A percentile compares a stretch with the other conserved stretches of the same genome.
Conservation (phyloP, 129 eudicot species). For the Escallonia herrerae region DNA sequence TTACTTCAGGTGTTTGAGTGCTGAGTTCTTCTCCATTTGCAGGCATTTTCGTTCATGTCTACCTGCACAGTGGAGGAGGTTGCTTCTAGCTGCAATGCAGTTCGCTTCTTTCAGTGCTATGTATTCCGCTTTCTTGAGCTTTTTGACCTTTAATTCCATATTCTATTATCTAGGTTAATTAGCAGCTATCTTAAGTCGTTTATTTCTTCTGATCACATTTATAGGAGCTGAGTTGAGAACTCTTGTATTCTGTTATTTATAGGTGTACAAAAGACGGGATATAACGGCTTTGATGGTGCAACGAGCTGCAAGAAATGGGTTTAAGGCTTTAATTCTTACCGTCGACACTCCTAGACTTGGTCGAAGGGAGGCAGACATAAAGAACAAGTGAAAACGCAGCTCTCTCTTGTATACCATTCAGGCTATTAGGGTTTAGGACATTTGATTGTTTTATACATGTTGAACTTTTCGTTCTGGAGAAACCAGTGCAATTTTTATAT, state of each 20-base stretch:
- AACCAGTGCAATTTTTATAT: neutral
- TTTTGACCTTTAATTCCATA: neutral
- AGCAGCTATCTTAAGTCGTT: too few relatives aligned
- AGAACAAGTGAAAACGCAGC: conserved; percentile 51
- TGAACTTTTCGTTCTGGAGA: neutral
- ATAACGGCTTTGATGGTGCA: conserved; percentile 63
- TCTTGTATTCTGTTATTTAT: conserved; percentile 5
- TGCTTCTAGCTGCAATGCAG: conserved; percentile 76
- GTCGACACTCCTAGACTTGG: conserved; percentile 85
- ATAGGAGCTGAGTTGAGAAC: neutral
- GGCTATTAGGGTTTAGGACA: neutral
- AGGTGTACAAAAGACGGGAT: conserved; percentile 62
- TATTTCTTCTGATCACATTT: neutral
- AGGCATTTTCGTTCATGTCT: conserved; percentile 71
- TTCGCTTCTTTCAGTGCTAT: conserved; percentile 77
- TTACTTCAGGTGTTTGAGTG: neutral
- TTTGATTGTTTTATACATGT: neutral
- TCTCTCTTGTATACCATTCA: neutral
- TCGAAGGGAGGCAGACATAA: conserved; percentile 86
- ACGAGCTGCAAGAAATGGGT: conserved; percentile 85
- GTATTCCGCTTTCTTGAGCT: conserved; percentile 32
- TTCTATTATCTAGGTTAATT: too few relatives aligned
- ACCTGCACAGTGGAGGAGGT: conserved; percentile 84
- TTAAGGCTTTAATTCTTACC: conserved; percentile 79
- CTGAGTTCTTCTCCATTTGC: conserved; percentile 9